phyloP scores from a whole-genome alignment of 1,284 basidiomycete species.

The Porogramme epimiltina region DNA sequence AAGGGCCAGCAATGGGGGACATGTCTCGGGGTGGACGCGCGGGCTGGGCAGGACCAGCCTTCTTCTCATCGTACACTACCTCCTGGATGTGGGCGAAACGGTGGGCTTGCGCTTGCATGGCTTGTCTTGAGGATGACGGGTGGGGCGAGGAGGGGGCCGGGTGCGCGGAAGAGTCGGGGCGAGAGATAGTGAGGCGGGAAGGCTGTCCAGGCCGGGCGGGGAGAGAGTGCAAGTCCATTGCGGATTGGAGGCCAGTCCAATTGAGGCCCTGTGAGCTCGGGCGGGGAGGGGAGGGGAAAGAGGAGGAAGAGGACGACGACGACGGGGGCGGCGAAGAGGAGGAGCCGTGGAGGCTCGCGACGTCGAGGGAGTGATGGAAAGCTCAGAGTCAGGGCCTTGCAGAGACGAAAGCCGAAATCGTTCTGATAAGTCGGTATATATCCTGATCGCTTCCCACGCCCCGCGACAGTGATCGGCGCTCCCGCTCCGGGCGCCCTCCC shows the following conservation, averaged over 20 bases:
- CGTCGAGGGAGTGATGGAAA: conserved; percentile 10
- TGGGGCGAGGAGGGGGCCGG: conserved; percentile 23
- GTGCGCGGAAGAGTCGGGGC: conserved; percentile 13
- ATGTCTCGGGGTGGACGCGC: conserved; percentile 11
- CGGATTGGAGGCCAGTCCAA: conserved; percentile 37
- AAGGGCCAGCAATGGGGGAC: conserved; percentile 15
- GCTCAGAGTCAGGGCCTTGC: conserved; percentile 14
- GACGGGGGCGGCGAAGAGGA: conserved; percentile 7
- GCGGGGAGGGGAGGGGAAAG: neutral
- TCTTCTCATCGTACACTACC: conserved; percentile 27
- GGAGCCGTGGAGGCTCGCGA: conserved; percentile 2
- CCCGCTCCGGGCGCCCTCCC: conserved; percentile 12
- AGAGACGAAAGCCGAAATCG: conserved; percentile 8
- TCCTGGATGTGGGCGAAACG: conserved; percentile 24
- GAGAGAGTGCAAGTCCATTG: conserved; percentile 29
- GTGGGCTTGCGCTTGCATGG: conserved; percentile 8
- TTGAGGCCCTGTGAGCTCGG: conserved; percentile 5
- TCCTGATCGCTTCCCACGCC: conserved; percentile 22
- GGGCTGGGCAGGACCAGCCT: conserved; percentile 18
- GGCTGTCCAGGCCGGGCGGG: conserved; percentile 28
- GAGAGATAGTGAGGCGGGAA: conserved; percentile 13
- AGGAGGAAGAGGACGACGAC: conserved; percentile 4
- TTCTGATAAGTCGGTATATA: conserved; percentile 19
- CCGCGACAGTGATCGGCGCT: conserved; percentile 9
- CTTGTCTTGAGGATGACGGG: conserved; percentile 5